Conservation (phyloP, 169 alveolate species). For the Cryptosporidium andersoni region DNA sequence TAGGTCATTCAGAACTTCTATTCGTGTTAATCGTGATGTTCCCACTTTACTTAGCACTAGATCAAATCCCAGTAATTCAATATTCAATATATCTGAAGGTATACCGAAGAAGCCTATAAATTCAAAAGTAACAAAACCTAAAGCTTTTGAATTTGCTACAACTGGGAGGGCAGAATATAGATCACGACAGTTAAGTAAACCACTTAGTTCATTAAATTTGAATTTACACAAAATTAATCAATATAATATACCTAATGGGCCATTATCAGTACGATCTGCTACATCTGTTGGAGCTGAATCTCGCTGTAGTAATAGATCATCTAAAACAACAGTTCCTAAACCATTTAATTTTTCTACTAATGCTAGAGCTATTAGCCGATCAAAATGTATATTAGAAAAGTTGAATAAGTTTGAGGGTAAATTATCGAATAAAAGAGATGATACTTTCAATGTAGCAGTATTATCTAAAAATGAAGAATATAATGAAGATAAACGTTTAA, state of each 20-base stretch:
- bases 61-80: conserved; percentile 1
- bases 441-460: conserved; percentile 41
- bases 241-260: conserved; percentile 6
- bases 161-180: conserved; percentile 59
- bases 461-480: conserved; percentile 26
- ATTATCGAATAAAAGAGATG: not conserved
- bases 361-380: conserved; percentile 46
- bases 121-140: conserved; percentile 47
- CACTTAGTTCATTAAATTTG: conserved; percentile 10
- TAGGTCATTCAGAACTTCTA: conserved; percentile 55
- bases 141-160: conserved; percentile 62
- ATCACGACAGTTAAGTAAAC: conserved; percentile 5
- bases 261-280: conserved; percentile 52
- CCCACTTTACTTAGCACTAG: not conserved
- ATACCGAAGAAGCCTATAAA: not conserved
- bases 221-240: conserved; percentile 20
- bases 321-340: conserved; percentile 49
- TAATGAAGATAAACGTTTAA: conserved; percentile 44
- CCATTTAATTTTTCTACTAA: conserved; percentile 62
- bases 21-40: conserved; percentile 20
- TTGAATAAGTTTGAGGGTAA: not conserved
- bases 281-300: conserved; percentile 68
- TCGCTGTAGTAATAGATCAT: conserved; percentile 18
- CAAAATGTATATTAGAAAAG: conserved; percentile 20
- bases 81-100: not conserved